Base-by-base conservation (phyloP, 441 rosid species). In the Brassica balearica region DNA sequence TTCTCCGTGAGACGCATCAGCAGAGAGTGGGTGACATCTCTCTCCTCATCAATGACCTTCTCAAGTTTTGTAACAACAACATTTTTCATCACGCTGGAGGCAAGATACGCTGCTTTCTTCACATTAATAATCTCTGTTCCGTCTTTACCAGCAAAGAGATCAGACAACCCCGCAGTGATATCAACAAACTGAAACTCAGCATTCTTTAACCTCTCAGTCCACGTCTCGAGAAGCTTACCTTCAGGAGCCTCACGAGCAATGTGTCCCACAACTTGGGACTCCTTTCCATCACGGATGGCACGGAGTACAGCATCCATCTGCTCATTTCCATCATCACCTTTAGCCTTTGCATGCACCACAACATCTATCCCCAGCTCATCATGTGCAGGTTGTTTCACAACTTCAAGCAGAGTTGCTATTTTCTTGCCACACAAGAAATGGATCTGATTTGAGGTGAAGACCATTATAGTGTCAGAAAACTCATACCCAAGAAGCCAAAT, bases 391-490 rank as follows among this genome's bases (percentile, higher is more conserved):
- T 55, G 82, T 64, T 84, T 88, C 48, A 95, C 86, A 81, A 82
- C 89, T 56, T 83, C 90, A 82, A 95, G 97, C 79, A 95, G 67
- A 12, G 90, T 82, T 9, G 90, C 91, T 81, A 29, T 95, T 71
- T 85, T 92, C 83, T 81, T 91, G 81, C 91, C 88, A 75, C 96
- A 87, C 61, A 92, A 81, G 82, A 95, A 84, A 76, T 92, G 97
- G 32, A 95, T 87, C 84, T 92, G 94, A 77, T 87, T 92, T 78
- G 81, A 85, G 77, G 83, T 76, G 82, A 89, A 95, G 71, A 92
- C 96, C 94, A 92, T 92, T 19, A 92, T 90, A 0, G 98, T 95
- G 81, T 95, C 97, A 0, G 97, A 97, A 72, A 94, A 95, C 85
- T 95, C 98, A 62, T 90, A 91, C 20, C 97, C 97, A 60, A 91